Evolutionary conservation across 768 basidiomycete species (phyloP).

Genomic region (Krasilnikovozyma curviuscula): DNA sequence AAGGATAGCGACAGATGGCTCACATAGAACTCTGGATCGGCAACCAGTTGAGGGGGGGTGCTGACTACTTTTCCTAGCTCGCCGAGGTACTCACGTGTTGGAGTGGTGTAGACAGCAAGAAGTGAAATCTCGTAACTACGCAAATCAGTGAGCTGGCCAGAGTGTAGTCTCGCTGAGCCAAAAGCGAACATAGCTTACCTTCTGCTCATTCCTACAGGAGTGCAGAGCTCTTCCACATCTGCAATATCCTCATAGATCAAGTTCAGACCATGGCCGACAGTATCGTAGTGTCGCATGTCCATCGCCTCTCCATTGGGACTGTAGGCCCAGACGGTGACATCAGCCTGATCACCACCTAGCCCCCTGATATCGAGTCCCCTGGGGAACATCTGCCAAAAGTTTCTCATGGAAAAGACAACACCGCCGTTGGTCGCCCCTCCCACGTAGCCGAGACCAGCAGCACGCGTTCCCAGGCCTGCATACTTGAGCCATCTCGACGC

Average conservation of each 20-base stretch:
- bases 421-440: slow-evolving; percentile 1
- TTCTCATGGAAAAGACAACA: not conserved
- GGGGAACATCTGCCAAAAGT: slow-evolving; percentile 4
- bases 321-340: slow-evolving; percentile 4
- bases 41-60: not conserved
- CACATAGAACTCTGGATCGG: not conserved
- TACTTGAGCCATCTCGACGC: not conserved
- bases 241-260: not conserved
- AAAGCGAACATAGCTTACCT: not conserved
- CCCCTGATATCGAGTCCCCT: not conserved
- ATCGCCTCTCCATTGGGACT: not conserved
- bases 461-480: not conserved
- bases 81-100: not conserved
- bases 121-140: slow-evolving; percentile 6
- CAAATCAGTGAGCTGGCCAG: too few species aligned
- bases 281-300: slow-evolving; percentile 1
- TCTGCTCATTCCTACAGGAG: not conserved
- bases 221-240: not conserved
- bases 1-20: too few species aligned
- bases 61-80: not conserved
- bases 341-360: not conserved
- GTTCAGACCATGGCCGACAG: not conserved
- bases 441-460: not conserved
- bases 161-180: too few species aligned
- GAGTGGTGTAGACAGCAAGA: not conserved